Evolutionary conservation across 2,329 filamentous ascomycete species (phyloP).

Genomic region (Aspergillus tanneri): DNA sequence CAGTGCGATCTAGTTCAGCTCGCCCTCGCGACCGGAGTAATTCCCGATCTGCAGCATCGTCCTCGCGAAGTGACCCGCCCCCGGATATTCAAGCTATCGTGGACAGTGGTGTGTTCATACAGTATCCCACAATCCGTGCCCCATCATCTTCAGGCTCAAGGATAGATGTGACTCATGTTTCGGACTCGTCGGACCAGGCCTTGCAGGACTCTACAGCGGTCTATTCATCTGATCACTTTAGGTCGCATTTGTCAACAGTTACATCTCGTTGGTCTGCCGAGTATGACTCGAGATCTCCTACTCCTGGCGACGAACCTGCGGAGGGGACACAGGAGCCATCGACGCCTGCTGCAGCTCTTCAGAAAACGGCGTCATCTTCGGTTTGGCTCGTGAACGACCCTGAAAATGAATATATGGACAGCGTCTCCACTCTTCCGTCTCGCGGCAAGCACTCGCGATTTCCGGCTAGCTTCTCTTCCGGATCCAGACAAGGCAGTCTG

Average conservation of each 20-base stretch:
- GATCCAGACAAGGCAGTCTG: slow-evolving; percentile 38
- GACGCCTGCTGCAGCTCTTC: slow-evolving; percentile 25
- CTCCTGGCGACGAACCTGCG: slow-evolving; percentile 22
- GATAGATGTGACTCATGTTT: slow-evolving; percentile 34
- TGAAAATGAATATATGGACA: slow-evolving; percentile 37
- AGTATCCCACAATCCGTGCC: slow-evolving; percentile 38
- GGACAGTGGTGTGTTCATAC: slow-evolving; percentile 38
- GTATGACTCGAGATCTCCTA: slow-evolving; percentile 26
- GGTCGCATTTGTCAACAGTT: slow-evolving; percentile 46
- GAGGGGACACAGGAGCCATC: slow-evolving; percentile 25
- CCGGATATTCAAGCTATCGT: slow-evolving; percentile 40
- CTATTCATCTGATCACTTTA: slow-evolving; percentile 38
- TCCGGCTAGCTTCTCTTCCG: slow-evolving; percentile 47
- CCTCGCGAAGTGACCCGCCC: slow-evolving; percentile 35
- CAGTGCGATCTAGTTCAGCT: slow-evolving; percentile 37
- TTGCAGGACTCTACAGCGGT: slow-evolving; percentile 35
- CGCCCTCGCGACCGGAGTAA: slow-evolving; percentile 27
- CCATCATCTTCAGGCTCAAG: slow-evolving; percentile 44
- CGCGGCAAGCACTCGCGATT: slow-evolving; percentile 34
- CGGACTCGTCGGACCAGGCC: slow-evolving; percentile 20
- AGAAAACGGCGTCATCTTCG: slow-evolving; percentile 28
- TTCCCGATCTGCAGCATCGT: slow-evolving; percentile 36
- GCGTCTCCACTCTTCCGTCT: slow-evolving; percentile 36
- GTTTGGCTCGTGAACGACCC: slow-evolving; percentile 37
- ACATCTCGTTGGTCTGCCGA: slow-evolving; percentile 45